These are phyloP conservation scores for Podospora pseudoanserina DNA, from an alignment of 495 filamentous ascomycete species.

Conservation along the genomic window DNA sequence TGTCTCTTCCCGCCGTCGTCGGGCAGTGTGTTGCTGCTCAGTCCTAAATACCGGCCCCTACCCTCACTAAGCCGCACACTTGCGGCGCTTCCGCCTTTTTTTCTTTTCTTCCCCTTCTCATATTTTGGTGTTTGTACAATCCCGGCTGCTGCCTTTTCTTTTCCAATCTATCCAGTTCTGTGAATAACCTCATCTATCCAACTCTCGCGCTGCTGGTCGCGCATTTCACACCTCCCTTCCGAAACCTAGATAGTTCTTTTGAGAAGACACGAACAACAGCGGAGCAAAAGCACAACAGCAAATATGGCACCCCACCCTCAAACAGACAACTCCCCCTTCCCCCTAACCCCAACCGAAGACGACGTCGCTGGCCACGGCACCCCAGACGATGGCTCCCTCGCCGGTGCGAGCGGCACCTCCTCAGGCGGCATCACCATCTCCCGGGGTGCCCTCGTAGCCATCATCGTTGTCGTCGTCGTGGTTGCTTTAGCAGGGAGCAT, in stretches of 20 bases:
- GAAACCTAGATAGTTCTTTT: background rate
- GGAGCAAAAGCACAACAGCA: background rate
- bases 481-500: conserved; percentile 56
- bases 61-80: background rate
- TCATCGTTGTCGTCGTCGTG: conserved; percentile 57
- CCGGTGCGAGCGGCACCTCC: conserved; percentile 53
- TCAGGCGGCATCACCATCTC: conserved; percentile 52
- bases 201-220: conserved; percentile 16
- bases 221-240: background rate
- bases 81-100: conserved; percentile 1
- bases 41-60: background rate
- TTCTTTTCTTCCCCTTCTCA: conserved; percentile 1
- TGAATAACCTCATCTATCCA: conserved; percentile 3
- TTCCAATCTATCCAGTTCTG: background rate
- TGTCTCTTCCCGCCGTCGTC: no score
- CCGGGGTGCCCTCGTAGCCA: conserved; percentile 56
- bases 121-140: conserved; percentile 8
- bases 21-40: background rate
- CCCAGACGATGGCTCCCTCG: conserved; percentile 26
- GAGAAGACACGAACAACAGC: background rate
- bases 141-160: conserved; percentile 5
- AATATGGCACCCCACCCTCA: conserved; percentile 6
- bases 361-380: conserved; percentile 5
- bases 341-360: background rate
- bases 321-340: background rate